Evolutionary conservation across 1,139 yeast species (phyloP).

Genomic region (Dujonia santamariae): DNA sequence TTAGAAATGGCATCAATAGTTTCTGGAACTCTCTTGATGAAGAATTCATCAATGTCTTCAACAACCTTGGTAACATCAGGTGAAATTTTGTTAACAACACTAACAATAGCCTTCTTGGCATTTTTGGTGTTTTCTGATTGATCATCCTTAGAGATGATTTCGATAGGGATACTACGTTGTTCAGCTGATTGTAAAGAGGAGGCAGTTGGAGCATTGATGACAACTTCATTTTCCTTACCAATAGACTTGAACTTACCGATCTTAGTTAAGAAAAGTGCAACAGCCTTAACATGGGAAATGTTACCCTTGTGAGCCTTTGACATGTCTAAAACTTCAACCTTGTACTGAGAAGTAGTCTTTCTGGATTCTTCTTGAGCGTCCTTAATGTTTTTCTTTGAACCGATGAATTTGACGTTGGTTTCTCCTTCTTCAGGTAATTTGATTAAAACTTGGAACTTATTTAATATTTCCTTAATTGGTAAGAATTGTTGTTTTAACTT

Average conservation of each 20-base stretch:
- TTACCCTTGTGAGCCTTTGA: constrained; percentile 86
- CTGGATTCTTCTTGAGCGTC: constrained; percentile 59
- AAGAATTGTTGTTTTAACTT: constrained; percentile 43
- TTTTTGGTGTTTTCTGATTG: constrained; percentile 33
- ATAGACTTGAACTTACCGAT: constrained; percentile 48
- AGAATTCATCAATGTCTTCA: constrained; percentile 68
- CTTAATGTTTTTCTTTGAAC: constrained; percentile 52
- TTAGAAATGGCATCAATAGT: constrained; percentile 45
- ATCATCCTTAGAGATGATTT: constrained; percentile 33
- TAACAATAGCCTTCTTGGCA: constrained; percentile 66
- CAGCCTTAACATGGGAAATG: constrained; percentile 66
- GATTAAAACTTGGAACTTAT: constrained; percentile 60
- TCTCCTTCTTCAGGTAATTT: constrained; percentile 48
- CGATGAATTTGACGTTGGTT: constrained; percentile 59
- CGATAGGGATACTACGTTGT: constrained; percentile 37
- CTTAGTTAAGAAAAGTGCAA: constrained; percentile 63
- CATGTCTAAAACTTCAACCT: constrained; percentile 71
- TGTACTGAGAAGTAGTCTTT: constrained; percentile 49
- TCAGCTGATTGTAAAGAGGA: constrained; percentile 16
- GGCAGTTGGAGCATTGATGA: constrained; percentile 54
- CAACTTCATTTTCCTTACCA: constrained; percentile 46
- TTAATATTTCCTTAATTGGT: constrained; percentile 44
- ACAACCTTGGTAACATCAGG: constrained; percentile 63
- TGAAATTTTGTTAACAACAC: constrained; percentile 66
- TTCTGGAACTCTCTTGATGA: constrained; percentile 50